These are phyloP conservation scores for Chenopodium album DNA, from an alignment of 148 eudicot species.

Conservation along the genomic window DNA sequence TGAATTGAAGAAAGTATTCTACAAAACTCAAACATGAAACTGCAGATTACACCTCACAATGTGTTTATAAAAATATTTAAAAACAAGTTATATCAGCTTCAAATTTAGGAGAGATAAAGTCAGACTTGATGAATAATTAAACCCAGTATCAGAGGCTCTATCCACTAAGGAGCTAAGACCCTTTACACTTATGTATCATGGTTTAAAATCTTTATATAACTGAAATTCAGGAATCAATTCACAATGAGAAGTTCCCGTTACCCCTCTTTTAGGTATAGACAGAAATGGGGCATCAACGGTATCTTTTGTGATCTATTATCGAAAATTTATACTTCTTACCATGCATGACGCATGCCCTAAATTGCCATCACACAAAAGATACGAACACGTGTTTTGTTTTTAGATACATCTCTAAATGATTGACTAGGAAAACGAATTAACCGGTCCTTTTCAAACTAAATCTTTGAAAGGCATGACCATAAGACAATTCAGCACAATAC, in stretches of 20 bases:
- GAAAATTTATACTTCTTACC: neutral
- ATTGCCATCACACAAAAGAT: neutral
- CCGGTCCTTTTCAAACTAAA: neutral
- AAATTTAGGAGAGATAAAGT: neutral
- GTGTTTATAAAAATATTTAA: neutral
- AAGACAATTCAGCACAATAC: neutral
- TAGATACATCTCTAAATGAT: neutral
- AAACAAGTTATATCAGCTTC: neutral
- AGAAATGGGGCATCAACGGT: neutral
- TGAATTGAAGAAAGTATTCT: neutral
- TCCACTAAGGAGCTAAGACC: neutral
- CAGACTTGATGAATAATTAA: neutral
- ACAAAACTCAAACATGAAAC: neutral
- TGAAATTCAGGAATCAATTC: neutral
- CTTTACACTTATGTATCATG: neutral
- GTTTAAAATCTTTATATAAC: neutral
- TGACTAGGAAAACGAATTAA: neutral
- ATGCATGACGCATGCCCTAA: neutral
- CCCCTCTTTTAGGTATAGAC: neutral
- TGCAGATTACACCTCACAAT: neutral
- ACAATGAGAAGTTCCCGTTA: neutral
- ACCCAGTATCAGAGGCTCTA: no score
- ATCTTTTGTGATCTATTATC: neutral
- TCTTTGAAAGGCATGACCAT: neutral
- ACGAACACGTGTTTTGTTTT: no score